These are phyloP conservation scores for Sugiyamaella xylanicola DNA, from an alignment of 1,139 yeast species.

Conservation along the genomic window DNA sequence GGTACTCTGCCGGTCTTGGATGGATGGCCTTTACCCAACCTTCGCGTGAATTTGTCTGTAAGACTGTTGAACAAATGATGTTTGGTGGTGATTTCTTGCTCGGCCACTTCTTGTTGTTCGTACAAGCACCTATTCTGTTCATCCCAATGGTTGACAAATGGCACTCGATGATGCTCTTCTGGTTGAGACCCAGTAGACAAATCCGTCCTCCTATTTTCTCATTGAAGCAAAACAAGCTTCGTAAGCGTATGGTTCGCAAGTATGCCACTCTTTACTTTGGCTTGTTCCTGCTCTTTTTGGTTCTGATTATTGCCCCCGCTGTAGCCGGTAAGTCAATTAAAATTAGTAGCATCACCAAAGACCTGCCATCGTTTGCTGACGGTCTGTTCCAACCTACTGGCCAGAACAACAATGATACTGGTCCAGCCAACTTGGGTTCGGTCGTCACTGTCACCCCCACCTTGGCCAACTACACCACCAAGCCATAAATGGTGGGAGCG, in stretches of 20 bases:
- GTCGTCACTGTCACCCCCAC: constrained; percentile 40
- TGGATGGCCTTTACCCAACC: constrained; percentile 98
- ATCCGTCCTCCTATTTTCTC: constrained; percentile 99
- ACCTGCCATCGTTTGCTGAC: constrained; percentile 50
- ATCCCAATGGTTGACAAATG: constrained; percentile 93
- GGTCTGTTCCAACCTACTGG: constrained; percentile 92
- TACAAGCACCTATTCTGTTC: constrained; percentile 83
- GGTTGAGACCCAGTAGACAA: constrained; percentile 98
- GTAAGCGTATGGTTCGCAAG: constrained; percentile 98
- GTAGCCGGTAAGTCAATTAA: constrained; percentile 47
- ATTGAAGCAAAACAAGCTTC: constrained; percentile 92
- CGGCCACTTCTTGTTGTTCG: constrained; percentile 85
- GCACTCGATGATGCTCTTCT: constrained; percentile 98
- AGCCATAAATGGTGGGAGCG: constrained; percentile 30
- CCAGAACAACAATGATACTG: constrained; percentile 77
- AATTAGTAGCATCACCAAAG: constrained; percentile 27
- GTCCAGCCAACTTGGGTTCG: constrained; percentile 37
- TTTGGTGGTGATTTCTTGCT: constrained; percentile 95
- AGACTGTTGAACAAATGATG: constrained; percentile 90
- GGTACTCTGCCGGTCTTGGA: constrained; percentile 96
- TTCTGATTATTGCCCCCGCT: constrained; percentile 90
- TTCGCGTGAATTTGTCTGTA: constrained; percentile 91
- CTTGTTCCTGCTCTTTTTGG: constrained; percentile 69
- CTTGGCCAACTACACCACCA: constrained; percentile 32
- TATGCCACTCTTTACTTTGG: constrained; percentile 81